Base-by-base conservation (phyloP, 2,329 filamentous ascomycete species). In the Monosporascus sp. region DNA sequence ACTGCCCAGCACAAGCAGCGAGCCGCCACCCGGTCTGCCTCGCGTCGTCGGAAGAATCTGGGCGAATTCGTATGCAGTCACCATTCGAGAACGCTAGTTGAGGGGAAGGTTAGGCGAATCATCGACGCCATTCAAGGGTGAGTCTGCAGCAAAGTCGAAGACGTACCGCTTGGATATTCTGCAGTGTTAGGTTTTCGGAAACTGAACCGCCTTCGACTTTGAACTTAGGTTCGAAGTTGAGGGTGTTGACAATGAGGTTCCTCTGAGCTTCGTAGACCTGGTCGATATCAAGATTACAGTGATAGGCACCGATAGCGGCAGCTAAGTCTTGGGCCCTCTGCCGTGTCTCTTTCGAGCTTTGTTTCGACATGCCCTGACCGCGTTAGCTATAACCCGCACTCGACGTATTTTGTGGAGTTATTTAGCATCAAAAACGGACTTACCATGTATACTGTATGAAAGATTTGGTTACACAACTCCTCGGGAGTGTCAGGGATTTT, bases 261-360 rank as follows among this genome's bases (percentile, higher is more conserved):
- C 80, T 82, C 50, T 85, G 73, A 0, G 86, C 80, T 20, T 79
- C 73, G 56, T 85, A 83, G 8, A 86, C 78, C 2, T 78, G 76
- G 64, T 93, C 89, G 53, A 93, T 91, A 62, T 91, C 82, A 45
- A 91, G 74, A 63, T 92, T 81, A 4, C 82, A 76, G 65, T 94
- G 90, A 63, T 91, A 85, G 17, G 81, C 76, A 3, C 88, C 89
- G 50, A 93, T 90, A 5, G 74, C 76, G 4, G 74, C 63, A 5
- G 78, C 68, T 0, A 93, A 76, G 0, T 79, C 75, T 63, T 80
- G 80, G 1, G 89, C 86, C 28, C 89, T 76, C 47, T 78, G 74
- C 9, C 88, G 74, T 0, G 88, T 91, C 58, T 90, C 86, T 43
- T 74, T 71, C 24, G 79, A 84, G 49, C 81, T 85, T 43, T 86